A percentile compares a stretch with the other conserved stretches of the same genome.
phyloP scores from a whole-genome alignment of 148 eudicot genomes.

The Amaranthus cruentus region DNA sequence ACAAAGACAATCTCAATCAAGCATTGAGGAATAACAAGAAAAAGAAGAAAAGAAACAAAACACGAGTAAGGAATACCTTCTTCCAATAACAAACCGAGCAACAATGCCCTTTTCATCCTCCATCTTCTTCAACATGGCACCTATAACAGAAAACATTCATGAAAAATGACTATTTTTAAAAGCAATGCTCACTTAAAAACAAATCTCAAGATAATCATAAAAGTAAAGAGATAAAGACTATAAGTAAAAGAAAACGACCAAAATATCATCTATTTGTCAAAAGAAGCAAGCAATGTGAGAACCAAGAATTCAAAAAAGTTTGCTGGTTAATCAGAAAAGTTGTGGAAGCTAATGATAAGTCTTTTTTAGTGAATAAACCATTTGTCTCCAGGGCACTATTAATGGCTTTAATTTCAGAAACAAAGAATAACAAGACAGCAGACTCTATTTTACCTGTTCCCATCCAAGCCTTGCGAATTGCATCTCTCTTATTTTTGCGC shows the following conservation, averaged over 20 bases:
- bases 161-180: not conserved
- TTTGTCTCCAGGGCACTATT: not conserved
- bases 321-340: not conserved
- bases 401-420: not conserved
- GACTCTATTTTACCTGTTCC: conserved; percentile 50
- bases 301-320: not conserved
- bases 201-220: not conserved
- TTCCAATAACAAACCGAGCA: conserved; percentile 72
- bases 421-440: conserved; percentile 1
- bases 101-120: conserved; percentile 64
- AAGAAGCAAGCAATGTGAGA: not conserved
- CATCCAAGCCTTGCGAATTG: conserved; percentile 88
- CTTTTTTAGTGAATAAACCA: not conserved
- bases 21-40: not conserved
- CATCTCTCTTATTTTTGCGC: conserved; percentile 74
- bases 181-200: not conserved
- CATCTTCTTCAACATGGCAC: conserved; percentile 53
- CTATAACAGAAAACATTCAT: conserved; percentile 30
- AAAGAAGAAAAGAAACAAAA: not conserved
- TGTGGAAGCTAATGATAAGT: not conserved
- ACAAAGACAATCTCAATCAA: conserved; percentile 9
- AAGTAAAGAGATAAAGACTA: conserved; percentile 1
- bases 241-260: not conserved
- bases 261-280: not conserved
- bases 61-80: conserved; percentile 41